Percentiles rank a stretch among this genome's conserved stretches.
phyloP scores from a whole-genome alignment of 208 protist species.

The Leishmania braziliensis region DNA sequence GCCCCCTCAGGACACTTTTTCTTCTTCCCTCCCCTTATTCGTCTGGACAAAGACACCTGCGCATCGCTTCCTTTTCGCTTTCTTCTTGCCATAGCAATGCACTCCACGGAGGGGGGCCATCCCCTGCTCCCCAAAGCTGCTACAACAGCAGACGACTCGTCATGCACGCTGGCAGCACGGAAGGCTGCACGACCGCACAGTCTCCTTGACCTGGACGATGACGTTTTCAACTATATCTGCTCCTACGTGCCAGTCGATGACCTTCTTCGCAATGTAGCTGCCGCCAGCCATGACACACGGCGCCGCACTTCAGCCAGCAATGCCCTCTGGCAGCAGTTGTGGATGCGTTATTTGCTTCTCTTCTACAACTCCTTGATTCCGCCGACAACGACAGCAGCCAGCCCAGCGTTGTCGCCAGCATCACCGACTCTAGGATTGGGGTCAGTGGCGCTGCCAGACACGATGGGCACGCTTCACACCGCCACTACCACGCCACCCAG shows the following conservation, averaged over 20 bases:
- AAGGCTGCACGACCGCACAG: neutral
- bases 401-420: neutral
- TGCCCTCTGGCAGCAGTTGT: conserved; percentile 33
- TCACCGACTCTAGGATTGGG: neutral
- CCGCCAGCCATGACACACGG: conserved; percentile 1
- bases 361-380: conserved; percentile 29
- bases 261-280: conserved; percentile 12
- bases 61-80: neutral
- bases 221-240: conserved; percentile 26
- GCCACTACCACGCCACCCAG: neutral
- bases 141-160: neutral
- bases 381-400: neutral
- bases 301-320: conserved; percentile 16
- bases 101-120: neutral
- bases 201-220: conserved; percentile 22
- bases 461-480: neutral
- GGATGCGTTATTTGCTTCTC: conserved; percentile 28
- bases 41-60: neutral
- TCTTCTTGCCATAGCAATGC: neutral
- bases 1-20: neutral
- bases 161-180: neutral
- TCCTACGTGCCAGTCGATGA: conserved; percentile 29
- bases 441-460: neutral
- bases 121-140: neutral
- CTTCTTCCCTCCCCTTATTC: neutral